Evolutionary conservation across 169 alveolate genomes (phyloP).

Genomic region (Cystoisospora suis): DNA sequence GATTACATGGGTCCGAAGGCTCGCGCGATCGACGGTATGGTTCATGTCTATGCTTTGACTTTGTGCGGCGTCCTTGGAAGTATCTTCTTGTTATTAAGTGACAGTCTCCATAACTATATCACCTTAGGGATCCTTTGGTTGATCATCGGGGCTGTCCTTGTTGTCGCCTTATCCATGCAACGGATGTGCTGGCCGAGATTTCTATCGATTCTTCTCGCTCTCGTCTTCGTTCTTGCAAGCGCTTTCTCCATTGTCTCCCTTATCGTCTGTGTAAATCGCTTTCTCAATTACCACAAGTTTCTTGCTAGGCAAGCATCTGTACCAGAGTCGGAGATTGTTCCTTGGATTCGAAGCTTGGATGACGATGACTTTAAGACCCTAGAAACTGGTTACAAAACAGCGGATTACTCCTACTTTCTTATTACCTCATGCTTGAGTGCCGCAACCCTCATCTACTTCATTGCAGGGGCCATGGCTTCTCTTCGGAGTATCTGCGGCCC

Average conservation of each 20-base stretch:
- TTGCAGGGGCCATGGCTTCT: neutral
- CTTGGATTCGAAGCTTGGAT: neutral
- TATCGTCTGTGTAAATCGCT: neutral
- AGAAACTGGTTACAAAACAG: neutral
- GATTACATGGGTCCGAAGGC: neutral
- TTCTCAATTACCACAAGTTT: neutral
- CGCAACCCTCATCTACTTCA: neutral
- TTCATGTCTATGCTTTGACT: neutral
- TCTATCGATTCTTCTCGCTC: neutral
- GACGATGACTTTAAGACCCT: neutral
- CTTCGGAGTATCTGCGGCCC: conserved; percentile 10
- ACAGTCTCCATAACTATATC: neutral
- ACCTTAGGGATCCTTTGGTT: neutral
- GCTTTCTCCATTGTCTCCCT: neutral
- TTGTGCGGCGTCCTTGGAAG: neutral
- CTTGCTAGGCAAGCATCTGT: neutral
- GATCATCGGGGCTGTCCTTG: neutral
- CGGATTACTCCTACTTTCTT: neutral
- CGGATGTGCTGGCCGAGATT: neutral
- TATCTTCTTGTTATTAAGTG: neutral
- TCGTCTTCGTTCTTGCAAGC: neutral
- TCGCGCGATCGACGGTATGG: conserved; percentile 19
- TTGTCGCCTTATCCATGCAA: neutral
- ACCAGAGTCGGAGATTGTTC: neutral
- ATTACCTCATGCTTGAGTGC: neutral